These are phyloP conservation scores for Salicornia ramosissima DNA, from an alignment of 148 eudicot genomes.

Conservation along the genomic window DNA sequence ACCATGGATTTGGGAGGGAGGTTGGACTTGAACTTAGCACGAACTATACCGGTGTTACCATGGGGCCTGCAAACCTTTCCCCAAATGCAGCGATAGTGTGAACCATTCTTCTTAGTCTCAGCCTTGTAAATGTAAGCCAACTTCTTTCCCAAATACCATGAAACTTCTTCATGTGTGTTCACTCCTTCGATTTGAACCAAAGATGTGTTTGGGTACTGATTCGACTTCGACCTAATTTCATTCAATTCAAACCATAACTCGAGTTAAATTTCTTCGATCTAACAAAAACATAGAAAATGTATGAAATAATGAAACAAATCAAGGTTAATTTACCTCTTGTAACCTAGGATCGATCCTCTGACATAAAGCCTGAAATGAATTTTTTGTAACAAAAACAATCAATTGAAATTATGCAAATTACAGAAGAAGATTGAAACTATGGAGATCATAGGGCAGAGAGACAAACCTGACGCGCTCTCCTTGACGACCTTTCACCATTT, in stretches of 20 bases:
- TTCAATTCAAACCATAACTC: neutral
- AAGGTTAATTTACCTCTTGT: neutral
- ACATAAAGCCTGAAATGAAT: neutral
- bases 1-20: constrained; percentile 81
- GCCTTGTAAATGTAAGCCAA: constrained; percentile 66
- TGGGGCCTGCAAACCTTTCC: constrained; percentile 67
- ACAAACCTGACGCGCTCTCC: neutral
- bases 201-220: constrained; percentile 61
- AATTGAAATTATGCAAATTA: neutral
- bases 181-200: constrained; percentile 55
- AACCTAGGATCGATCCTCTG: neutral
- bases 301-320: neutral
- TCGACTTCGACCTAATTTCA: constrained; percentile 49
- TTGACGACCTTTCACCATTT: constrained; percentile 1
- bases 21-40: constrained; percentile 67
- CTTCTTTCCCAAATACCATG: constrained; percentile 50
- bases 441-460: neutral
- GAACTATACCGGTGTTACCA: constrained; percentile 67
- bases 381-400: too few relatives aligned
- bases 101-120: constrained; percentile 48
- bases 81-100: constrained; percentile 77
- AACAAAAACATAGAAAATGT: too few relatives aligned
- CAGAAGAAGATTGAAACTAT: neutral
- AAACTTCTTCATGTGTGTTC: constrained; percentile 52
- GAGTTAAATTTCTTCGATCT: neutral